Evolutionary conservation across 805 yeast genomes (phyloP), one percentile per base, ranked within the genome.

Genomic region (Lachancea cidri): DNA sequence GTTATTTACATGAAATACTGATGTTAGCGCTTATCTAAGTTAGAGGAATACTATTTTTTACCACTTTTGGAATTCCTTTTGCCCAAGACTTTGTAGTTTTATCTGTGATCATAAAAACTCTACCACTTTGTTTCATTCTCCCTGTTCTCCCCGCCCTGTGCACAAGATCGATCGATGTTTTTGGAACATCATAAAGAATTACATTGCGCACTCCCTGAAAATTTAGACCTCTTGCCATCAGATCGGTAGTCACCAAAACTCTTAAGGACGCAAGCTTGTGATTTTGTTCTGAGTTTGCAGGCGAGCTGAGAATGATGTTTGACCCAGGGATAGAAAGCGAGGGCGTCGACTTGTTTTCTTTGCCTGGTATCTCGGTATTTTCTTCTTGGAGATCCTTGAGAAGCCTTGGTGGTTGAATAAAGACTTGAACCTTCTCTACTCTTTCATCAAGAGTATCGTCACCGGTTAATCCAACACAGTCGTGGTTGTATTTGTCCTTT

Each of bases 111-210:
- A 93, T 68, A 47, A 87, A 82, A 2, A 86, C 96, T 46, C 96
- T 73, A 11, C 98, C 98, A 29, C 83, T 72, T 55, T 83, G 87
- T 34, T 83, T 85, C 84, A 89, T 81, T 59, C 98, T 69, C 2
- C 96, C 97, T 0, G 97, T 91, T 65, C 98, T 76, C 1, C 98
- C 98, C 1, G 86, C 83, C 46, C 98, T 71, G 60, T 91, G 98
- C 16, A 91, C 79, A 45, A 91, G 68, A 62, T 91, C 98, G 15
- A 86, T 81, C 0, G 96, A 77, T 13, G 83, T 81, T 39, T 75
- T 74, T 4, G 98, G 98, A 34, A 88, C 77, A 57, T 91, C 97
- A 67, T 81, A 83, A 38, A 93, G 65, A 19, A 91, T 71, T 9
- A 91, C 86, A 52, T 88, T 88, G 50, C 88, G 74, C 22, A 93